Conservation (phyloP, 2,329 filamentous ascomycete genomes). For the Sclerotinia subarctica region DNA sequence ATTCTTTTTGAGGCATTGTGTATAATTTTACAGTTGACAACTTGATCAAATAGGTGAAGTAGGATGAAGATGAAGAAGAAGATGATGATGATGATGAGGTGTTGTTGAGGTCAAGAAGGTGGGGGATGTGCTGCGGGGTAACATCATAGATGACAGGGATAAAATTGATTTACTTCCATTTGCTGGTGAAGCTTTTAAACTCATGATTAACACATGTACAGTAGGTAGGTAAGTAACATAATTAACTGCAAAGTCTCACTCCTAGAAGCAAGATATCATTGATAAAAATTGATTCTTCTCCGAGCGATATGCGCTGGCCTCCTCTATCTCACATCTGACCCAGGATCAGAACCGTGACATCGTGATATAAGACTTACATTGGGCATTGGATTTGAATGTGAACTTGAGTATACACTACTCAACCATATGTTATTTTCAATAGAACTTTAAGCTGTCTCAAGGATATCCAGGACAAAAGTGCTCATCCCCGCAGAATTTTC, state of each 20-base stretch:
- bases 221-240: background rate
- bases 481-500: background rate
- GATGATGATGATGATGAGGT: no score
- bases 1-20: conserved; percentile 27
- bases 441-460: background rate
- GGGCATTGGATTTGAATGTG: background rate
- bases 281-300: background rate
- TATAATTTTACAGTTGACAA: conserved; percentile 36
- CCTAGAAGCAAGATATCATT: background rate
- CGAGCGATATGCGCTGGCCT: background rate
- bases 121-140: background rate
- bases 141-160: background rate
- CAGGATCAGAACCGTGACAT: background rate
- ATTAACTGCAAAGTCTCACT: background rate
- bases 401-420: background rate
- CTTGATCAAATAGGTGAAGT: conserved; percentile 30
- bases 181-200: background rate
- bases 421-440: background rate
- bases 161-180: background rate
- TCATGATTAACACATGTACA: background rate
- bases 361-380: no score
- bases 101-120: background rate
- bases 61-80: background rate
- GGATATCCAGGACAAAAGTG: background rate
- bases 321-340: background rate